Conservation (phyloP, 345 rosid genomes). For the Salix arbutifolia region DNA sequence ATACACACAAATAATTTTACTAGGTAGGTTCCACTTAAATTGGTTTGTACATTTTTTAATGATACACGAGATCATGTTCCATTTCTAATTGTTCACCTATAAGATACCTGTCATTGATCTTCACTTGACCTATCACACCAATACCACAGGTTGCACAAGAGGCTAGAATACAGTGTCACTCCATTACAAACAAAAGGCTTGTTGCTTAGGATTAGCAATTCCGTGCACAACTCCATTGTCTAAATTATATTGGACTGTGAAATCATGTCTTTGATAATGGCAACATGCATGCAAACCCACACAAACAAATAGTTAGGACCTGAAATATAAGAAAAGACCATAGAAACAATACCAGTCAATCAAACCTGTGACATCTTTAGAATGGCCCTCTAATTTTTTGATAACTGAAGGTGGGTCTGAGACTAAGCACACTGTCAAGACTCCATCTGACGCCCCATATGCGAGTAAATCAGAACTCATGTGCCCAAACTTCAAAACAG, state of each 20-base stretch:
- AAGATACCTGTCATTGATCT: neutral
- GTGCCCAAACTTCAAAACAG: slow-evolving; percentile 93
- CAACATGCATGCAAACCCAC: neutral
- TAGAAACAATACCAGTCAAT: slow-evolving; percentile 60
- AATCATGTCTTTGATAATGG: neutral
- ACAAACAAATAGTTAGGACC: neutral
- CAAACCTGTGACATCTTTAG: slow-evolving; percentile 99
- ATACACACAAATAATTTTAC: neutral
- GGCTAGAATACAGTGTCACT: neutral
- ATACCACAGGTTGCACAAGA: neutral
- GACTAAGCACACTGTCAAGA: slow-evolving; percentile 74
- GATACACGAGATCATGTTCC: neutral
- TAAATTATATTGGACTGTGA: neutral
- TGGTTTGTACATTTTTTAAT: neutral
- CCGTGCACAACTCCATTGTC: neutral
- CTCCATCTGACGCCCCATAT: slow-evolving; percentile 93
- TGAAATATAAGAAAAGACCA: slow-evolving; percentile 36
- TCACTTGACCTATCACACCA: neutral
- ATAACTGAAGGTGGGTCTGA: slow-evolving; percentile 66
- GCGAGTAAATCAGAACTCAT: slow-evolving; percentile 94
- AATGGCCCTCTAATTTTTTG: slow-evolving; percentile 64
- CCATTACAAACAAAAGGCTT: neutral
- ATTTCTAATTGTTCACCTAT: neutral
- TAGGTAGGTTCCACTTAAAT: neutral
- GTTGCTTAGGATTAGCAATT: neutral